Evolutionary conservation across 2,329 filamentous ascomycete species (phyloP), one percentile per base, ranked within the genome.

Genomic region (Pseudocercospora macadamiae): DNA sequence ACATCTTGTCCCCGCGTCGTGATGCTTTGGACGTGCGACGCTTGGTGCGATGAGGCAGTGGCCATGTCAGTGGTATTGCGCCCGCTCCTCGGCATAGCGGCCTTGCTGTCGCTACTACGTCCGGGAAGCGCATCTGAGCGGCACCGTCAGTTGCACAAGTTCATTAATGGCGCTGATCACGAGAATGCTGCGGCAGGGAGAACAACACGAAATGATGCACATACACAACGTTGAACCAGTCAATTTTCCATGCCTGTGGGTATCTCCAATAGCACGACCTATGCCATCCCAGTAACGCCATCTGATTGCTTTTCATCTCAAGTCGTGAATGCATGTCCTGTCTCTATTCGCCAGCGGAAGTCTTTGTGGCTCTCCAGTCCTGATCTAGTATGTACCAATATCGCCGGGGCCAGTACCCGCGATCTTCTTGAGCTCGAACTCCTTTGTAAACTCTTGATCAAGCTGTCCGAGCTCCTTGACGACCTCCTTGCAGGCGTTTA

Each of bases 401-500:
- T 66, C 66, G 26, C 47, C 28, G 7, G 47, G 47, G 44, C 68
- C 66, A 55, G 64, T 68, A 39, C 68, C 69, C 12, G 77, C 90
- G 83, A 96, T 93, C 77, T 92, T 93, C 70, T 91, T 87, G 68
- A 96, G 79, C 76, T 96, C 91, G 77, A 87, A 95, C 76, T 97
- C 93, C 71, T 93, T 92, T 18, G 90, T 96, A 74, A 97, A 96
- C 72, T 96, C 91, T 64, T 90, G 86, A 63, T 89, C 89, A 59
- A 99, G 80, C 64, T 87, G 87, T 56, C 88, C 88, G 55, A 96
- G 84, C 65, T 96, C 88, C 59, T 86, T 84, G 63, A 99, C 89
- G 45, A 97, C 82, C 66, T 92, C 88, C 74, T 89, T 86, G 78
- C 90, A 96, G 39, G 89, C 88, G 52, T 87, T 84, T 55, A 95